Conservation (phyloP, 1,284 basidiomycete species). For the Meripilus lineatus region DNA sequence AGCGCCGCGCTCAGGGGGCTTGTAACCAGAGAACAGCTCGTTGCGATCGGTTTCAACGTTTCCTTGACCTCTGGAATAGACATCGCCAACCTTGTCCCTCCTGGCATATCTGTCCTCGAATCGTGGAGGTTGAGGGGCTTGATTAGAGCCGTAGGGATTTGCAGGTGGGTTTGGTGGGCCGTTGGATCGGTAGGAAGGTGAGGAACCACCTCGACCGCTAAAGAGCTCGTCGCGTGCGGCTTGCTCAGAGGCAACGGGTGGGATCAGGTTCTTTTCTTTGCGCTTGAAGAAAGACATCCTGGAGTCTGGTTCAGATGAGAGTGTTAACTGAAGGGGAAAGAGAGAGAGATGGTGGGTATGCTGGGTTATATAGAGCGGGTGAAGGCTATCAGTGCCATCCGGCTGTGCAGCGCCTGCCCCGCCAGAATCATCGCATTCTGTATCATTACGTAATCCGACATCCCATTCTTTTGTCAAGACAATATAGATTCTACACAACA, state of each 20-base stretch:
- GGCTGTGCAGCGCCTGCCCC: slow-evolving; percentile 14
- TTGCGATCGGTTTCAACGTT: slow-evolving; percentile 57
- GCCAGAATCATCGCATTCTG: no score
- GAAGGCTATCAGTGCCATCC: slow-evolving; percentile 7
- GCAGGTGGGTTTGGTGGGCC: slow-evolving; percentile 27
- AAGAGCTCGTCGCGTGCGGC: slow-evolving; percentile 28
- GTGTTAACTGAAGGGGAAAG: no score
- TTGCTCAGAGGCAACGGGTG: slow-evolving; percentile 46
- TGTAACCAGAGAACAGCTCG: slow-evolving; percentile 73
- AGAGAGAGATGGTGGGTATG: neutral
- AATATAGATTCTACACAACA: no score
- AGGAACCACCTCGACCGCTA: slow-evolving; percentile 29
- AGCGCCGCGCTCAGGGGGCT: slow-evolving; percentile 41
- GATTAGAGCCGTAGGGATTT: slow-evolving; percentile 37
- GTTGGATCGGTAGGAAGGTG: slow-evolving; percentile 42
- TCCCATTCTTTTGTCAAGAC: no score
- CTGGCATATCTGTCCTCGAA: slow-evolving; percentile 44
- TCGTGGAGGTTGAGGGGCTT: slow-evolving; percentile 25
- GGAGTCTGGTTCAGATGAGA: slow-evolving; percentile 6
- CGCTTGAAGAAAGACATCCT: slow-evolving; percentile 75
- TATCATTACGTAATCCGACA: no score
- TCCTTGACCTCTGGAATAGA: slow-evolving; percentile 54
- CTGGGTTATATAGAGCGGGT: neutral
- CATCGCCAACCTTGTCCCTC: slow-evolving; percentile 51
- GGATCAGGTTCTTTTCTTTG: slow-evolving; percentile 67